phyloP scores from a whole-genome alignment of 345 rosid genomes.

The Eucalyptus curtisii region DNA sequence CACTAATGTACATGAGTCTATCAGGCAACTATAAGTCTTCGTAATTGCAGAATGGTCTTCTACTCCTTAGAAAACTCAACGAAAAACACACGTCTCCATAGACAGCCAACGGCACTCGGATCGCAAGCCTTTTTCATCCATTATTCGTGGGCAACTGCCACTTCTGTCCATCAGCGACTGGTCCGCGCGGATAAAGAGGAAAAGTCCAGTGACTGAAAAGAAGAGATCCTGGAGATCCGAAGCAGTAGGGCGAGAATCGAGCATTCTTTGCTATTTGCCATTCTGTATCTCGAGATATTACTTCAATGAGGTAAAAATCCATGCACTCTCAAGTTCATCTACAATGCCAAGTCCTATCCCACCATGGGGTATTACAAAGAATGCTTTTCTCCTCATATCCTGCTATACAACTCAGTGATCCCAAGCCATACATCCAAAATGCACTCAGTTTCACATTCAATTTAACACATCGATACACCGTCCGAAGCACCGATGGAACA shows the following conservation, averaged over 20 bases:
- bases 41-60: background rate
- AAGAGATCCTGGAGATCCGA: background rate
- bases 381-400: background rate
- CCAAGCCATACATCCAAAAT: background rate
- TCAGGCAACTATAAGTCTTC: background rate
- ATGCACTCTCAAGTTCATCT: background rate
- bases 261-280: background rate
- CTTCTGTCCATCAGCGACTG: background rate
- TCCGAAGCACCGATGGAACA: background rate
- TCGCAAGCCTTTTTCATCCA: background rate
- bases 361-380: background rate
- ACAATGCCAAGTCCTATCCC: background rate
- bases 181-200: background rate
- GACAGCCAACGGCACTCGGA: background rate
- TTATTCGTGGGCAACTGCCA: background rate
- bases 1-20: background rate
- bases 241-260: background rate
- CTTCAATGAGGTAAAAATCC: background rate
- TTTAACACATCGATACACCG: background rate
- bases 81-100: background rate
- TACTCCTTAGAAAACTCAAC: background rate
- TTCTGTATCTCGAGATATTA: background rate
- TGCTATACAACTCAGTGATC: background rate
- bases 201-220: background rate
- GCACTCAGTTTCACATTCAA: background rate